phyloP scores from a whole-genome alignment of 1,284 basidiomycete genomes.

The Gomphus bonarii region DNA sequence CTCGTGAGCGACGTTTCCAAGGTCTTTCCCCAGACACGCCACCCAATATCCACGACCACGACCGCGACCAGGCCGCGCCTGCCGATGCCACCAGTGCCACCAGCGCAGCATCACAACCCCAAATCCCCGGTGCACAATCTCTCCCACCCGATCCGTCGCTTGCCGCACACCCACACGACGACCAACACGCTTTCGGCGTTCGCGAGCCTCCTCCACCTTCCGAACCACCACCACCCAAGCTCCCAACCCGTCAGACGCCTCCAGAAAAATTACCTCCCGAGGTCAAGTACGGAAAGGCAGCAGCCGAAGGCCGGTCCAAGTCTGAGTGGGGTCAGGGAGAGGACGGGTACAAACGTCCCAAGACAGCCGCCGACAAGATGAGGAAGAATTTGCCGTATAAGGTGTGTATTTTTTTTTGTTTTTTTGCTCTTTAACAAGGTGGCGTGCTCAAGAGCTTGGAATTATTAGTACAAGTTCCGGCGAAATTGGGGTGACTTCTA shows the following conservation, averaged over 20 bases:
- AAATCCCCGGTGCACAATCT: constrained; percentile 12
- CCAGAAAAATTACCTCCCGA: constrained; percentile 59
- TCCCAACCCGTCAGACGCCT: constrained; percentile 32
- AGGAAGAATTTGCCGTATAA: constrained; percentile 79
- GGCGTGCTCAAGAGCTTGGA: background rate
- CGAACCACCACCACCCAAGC: background rate
- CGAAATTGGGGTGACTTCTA: constrained; percentile 80
- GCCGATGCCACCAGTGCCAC: constrained; percentile 17
- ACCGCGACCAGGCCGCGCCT: constrained; percentile 11
- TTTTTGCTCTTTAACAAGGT: background rate
- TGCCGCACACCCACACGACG: constrained; percentile 24
- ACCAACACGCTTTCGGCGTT: constrained; percentile 20
- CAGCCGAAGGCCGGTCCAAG: constrained; percentile 36
- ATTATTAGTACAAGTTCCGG: constrained; percentile 73
- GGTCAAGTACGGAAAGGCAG: constrained; percentile 45
- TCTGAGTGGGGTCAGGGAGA: constrained; percentile 66
- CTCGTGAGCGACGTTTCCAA: constrained; percentile 72
- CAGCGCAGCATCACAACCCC: constrained; percentile 14
- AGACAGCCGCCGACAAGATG: constrained; percentile 56
- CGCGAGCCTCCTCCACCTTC: constrained; percentile 43
- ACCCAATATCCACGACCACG: constrained; percentile 36
- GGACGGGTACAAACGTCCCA: constrained; percentile 66
- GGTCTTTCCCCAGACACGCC: constrained; percentile 70
- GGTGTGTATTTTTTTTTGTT: constrained; percentile 35
- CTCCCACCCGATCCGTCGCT: constrained; percentile 1